Conservation (phyloP, 1,139 yeast genomes). For the Saccharomyces hybrid region DNA sequence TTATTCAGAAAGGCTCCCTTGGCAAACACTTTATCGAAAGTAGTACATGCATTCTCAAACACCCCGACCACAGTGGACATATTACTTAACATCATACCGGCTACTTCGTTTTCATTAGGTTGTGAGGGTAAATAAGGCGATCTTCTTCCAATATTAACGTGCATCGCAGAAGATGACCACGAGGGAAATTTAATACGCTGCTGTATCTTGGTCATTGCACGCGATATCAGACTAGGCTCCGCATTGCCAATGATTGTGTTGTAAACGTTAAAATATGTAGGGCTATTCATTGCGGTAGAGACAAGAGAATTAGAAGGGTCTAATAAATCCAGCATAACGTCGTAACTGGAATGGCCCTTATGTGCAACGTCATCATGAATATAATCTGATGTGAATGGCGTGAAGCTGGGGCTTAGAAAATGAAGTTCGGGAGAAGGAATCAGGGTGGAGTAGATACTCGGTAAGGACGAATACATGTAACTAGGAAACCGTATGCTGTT, state of each 20-base stretch:
- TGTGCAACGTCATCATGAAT: slow-evolving; percentile 51
- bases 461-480: slow-evolving; percentile 80
- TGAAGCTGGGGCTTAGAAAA: slow-evolving; percentile 76
- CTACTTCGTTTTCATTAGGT: slow-evolving; percentile 33
- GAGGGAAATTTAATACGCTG: slow-evolving; percentile 77
- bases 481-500: slow-evolving; percentile 88
- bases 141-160: slow-evolving; percentile 67
- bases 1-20: slow-evolving; percentile 82
- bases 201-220: slow-evolving; percentile 70
- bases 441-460: slow-evolving; percentile 73
- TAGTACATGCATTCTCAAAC: slow-evolving; percentile 61
- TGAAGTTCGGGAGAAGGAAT: slow-evolving; percentile 88
- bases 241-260: slow-evolving; percentile 70
- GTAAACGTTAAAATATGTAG: slow-evolving; percentile 61
- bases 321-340: slow-evolving; percentile 71
- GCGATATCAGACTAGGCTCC: slow-evolving; percentile 70
- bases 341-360: slow-evolving; percentile 73
- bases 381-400: slow-evolving; percentile 70
- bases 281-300: slow-evolving; percentile 37
- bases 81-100: slow-evolving; percentile 75
- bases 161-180: slow-evolving; percentile 77
- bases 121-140: slow-evolving; percentile 47
- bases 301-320: slow-evolving; percentile 79
- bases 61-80: slow-evolving; percentile 72
- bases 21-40: slow-evolving; percentile 72